Conservation (phyloP, 306 rosid genomes). For the Notholithocarpus densiflorus region DNA sequence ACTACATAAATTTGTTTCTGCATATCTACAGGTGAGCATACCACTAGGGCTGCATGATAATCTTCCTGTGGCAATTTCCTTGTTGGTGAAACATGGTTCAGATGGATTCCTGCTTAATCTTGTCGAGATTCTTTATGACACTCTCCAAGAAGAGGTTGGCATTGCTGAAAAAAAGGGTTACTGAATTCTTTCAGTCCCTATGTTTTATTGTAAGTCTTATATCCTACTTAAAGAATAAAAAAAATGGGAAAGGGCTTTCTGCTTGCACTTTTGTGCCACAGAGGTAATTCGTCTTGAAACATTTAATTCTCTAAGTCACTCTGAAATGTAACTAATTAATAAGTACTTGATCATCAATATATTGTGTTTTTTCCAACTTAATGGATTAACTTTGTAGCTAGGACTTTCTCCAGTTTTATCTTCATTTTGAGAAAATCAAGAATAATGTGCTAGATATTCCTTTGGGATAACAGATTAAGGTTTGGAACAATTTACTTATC, state of each 20-base stretch:
- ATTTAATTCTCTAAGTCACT: neutral
- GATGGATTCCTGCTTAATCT: conserved; percentile 72
- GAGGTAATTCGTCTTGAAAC: neutral
- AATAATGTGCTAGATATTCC: neutral
- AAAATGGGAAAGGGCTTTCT: neutral
- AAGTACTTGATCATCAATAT: neutral
- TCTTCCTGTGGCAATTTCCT: conserved; percentile 73
- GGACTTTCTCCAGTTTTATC: neutral
- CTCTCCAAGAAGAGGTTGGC: conserved; percentile 39
- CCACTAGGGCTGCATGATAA: conserved; percentile 62
- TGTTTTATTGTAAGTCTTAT: neutral
- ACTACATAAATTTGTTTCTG: neutral
- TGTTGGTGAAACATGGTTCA: conserved; percentile 72
- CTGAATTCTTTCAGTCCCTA: neutral
- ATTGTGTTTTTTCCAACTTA: neutral
- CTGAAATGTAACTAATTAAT: neutral
- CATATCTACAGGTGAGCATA: conserved; percentile 60
- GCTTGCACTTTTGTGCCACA: neutral
- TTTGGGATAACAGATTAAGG: neutral
- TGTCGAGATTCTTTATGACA: conserved; percentile 55
- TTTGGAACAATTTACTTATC: neutral
- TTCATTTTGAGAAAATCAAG: neutral
- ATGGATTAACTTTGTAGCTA: neutral
- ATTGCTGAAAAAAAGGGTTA: neutral
- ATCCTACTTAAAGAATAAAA: neutral